A percentile compares a stretch with the other conserved stretches of the same genome.
phyloP scores from a whole-genome alignment of 805 yeast genomes.

The Sungouiozyma ichnusensis region DNA sequence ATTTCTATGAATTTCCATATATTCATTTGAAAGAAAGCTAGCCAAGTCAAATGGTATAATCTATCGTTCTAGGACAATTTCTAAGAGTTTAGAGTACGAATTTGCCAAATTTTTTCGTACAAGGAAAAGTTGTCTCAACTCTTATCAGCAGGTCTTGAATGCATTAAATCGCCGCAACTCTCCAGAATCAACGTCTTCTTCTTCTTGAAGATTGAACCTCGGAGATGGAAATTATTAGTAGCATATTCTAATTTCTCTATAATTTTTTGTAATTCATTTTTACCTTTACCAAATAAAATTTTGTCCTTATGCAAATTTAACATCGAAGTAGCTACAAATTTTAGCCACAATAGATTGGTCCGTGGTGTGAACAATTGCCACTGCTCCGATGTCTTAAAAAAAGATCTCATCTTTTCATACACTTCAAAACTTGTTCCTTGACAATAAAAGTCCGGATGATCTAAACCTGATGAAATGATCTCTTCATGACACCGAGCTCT shows the following conservation, averaged over 20 bases:
- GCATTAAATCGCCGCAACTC: slow-evolving; percentile 17
- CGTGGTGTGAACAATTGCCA: slow-evolving; percentile 26
- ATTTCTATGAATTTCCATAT: too few relatives aligned
- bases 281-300: slow-evolving; percentile 10
- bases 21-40: too few relatives aligned
- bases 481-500: slow-evolving; percentile 24
- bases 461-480: slow-evolving; percentile 44
- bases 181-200: slow-evolving; percentile 13
- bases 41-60: too few relatives aligned
- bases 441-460: slow-evolving; percentile 50
- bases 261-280: slow-evolving; percentile 14
- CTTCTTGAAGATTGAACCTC: slow-evolving; percentile 7
- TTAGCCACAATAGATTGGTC: slow-evolving; percentile 56
- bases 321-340: slow-evolving; percentile 45
- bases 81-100: too few relatives aligned
- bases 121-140: background rate
- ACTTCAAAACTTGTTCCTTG: slow-evolving; percentile 55
- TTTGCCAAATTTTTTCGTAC: too few relatives aligned
- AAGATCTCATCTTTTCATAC: slow-evolving; percentile 43
- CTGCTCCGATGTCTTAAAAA: slow-evolving; percentile 12
- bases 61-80: too few relatives aligned
- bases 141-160: slow-evolving; percentile 5
- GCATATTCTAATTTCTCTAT: slow-evolving; percentile 4
- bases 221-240: slow-evolving; percentile 1
- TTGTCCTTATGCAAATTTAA: slow-evolving; percentile 24